Percentiles rank a stretch among this genome's conserved stretches.
These are phyloP conservation scores for Cylindrotheca fusiformis DNA, from an alignment of 108 stramenopile species.

Conservation along the genomic window DNA sequence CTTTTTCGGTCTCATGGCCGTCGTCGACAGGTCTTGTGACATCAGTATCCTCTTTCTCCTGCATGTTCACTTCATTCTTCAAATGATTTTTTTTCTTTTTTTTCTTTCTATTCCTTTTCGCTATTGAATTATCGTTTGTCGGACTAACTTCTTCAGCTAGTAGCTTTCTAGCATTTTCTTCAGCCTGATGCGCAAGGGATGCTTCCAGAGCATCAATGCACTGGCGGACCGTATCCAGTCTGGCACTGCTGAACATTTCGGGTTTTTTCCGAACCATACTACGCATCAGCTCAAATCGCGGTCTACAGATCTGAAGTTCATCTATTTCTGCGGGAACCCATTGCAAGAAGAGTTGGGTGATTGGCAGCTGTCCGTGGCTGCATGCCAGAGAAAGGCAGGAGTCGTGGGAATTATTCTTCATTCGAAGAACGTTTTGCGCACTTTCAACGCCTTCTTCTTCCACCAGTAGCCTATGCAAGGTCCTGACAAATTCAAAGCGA, in stretches of 20 bases:
- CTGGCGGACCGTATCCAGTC: background rate
- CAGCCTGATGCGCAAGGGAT: background rate
- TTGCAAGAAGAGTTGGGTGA: conserved; percentile 33
- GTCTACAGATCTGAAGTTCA: conserved; percentile 31
- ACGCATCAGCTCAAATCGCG: conserved; percentile 20
- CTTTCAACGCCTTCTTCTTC: background rate
- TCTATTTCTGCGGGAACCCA: conserved; percentile 17
- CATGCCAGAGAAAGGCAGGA: conserved; percentile 44
- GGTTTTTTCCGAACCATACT: conserved; percentile 11
- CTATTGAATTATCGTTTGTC: background rate
- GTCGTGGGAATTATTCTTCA: conserved; percentile 26
- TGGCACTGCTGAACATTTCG: background rate
- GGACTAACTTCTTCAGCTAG: background rate
- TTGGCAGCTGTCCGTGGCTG: conserved; percentile 39
- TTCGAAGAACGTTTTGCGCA: background rate
- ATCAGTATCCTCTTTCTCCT: background rate
- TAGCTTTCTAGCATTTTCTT: background rate
- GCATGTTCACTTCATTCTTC: conserved; percentile 9
- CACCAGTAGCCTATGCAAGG: conserved; percentile 9
- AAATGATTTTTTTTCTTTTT: background rate
- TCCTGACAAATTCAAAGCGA: conserved; percentile 13
- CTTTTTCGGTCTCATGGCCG: too few species aligned
- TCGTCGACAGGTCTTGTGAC: background rate
- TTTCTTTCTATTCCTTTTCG: conserved; percentile 4
- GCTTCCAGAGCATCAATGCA: conserved; percentile 12